phyloP scores from a whole-genome alignment of 2,329 filamentous ascomycete species.

The Albifimbria verrucaria region DNA sequence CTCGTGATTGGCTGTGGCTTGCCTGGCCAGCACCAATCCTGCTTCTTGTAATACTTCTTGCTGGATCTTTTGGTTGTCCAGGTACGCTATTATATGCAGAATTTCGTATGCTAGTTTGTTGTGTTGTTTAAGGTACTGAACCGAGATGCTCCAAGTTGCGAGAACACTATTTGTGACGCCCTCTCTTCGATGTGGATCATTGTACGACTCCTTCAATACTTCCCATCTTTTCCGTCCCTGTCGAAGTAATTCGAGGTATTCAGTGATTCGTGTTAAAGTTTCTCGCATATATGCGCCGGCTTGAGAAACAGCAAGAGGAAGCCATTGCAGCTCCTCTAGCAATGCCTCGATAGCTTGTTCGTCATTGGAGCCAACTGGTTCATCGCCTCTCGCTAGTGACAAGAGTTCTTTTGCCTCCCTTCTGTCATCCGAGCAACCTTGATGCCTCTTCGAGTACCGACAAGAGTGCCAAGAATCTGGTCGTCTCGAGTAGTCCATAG shows the following conservation, averaged over 20 bases:
- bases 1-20: neutral
- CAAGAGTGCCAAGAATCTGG: slow-evolving; percentile 20
- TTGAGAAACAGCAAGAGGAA: slow-evolving; percentile 30
- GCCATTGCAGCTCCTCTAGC: slow-evolving; percentile 20
- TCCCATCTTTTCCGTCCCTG: slow-evolving; percentile 18
- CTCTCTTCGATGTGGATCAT: slow-evolving; percentile 23
- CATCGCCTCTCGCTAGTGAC: too few relatives aligned
- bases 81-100: slow-evolving; percentile 25
- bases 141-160: slow-evolving; percentile 29
- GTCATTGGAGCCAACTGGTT: too few relatives aligned
- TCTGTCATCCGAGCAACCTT: slow-evolving; percentile 19
- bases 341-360: too few relatives aligned
- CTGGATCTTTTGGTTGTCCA: slow-evolving; percentile 28
- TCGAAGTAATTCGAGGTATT: slow-evolving; percentile 22
- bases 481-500: slow-evolving; percentile 30
- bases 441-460: slow-evolving; percentile 16
- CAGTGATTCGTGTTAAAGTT: slow-evolving; percentile 15
- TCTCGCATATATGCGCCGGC: slow-evolving; percentile 27
- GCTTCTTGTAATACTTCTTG: slow-evolving; percentile 20
- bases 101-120: slow-evolving; percentile 23
- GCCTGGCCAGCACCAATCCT: neutral
- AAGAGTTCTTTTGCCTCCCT: slow-evolving; percentile 11
- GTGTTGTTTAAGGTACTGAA: slow-evolving; percentile 24
- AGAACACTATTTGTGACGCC: slow-evolving; percentile 28
- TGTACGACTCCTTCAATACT: slow-evolving; percentile 14